Conservation (phyloP, 306 rosid species). For the Trifolium repens region DNA sequence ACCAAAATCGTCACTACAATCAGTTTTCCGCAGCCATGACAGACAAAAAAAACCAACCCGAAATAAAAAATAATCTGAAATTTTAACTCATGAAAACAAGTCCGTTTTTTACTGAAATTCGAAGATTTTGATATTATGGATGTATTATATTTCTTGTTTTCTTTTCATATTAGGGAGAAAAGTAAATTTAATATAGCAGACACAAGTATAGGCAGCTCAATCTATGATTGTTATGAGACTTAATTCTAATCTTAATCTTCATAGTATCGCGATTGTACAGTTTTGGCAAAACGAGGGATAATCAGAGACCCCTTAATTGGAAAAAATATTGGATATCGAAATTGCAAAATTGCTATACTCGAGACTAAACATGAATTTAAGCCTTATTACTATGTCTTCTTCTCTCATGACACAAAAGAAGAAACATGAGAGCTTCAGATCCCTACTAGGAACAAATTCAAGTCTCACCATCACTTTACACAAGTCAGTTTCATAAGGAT, state of each 20-base stretch:
- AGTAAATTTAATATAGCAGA: neutral
- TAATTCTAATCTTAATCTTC: neutral
- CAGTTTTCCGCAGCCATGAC: neutral
- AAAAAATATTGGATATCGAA: neutral
- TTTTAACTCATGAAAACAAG: neutral
- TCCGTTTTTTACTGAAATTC: neutral
- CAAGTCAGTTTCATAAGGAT: neutral
- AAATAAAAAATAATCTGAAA: neutral
- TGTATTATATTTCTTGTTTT: neutral
- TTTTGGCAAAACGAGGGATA: neutral
- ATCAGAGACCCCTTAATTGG: neutral
- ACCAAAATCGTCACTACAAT: conserved; percentile 1
- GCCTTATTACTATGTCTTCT: neutral
- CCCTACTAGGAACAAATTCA: neutral
- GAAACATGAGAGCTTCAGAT: neutral
- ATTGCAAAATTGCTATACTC: neutral
- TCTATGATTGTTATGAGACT: neutral
- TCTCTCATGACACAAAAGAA: neutral
- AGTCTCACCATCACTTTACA: neutral
- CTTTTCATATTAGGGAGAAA: neutral
- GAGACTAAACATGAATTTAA: neutral
- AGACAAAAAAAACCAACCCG: neutral
- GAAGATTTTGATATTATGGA: neutral
- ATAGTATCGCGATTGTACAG: neutral
- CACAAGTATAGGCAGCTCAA: neutral